Evolutionary conservation across 169 alveolate genomes (phyloP).

Genomic region (Hammondia hammondi): DNA sequence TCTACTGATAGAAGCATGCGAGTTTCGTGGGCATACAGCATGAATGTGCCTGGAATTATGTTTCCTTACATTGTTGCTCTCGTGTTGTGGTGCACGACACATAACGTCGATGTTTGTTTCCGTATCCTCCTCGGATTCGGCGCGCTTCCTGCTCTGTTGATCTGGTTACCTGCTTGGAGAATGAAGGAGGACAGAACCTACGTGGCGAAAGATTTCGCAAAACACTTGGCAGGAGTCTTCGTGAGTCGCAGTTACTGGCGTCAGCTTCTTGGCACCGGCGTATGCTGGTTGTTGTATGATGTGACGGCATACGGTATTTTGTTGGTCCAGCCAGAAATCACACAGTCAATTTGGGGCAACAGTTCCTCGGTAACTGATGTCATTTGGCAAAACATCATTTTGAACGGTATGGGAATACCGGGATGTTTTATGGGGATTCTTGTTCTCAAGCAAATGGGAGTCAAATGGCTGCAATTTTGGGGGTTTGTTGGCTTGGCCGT

Average conservation of each 20-base stretch:
- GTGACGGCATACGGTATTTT: slow-evolving; percentile 64
- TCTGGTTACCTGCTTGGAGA: slow-evolving; percentile 65
- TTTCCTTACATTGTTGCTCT: slow-evolving; percentile 47
- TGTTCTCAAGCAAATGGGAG: slow-evolving; percentile 60
- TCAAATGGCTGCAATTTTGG: slow-evolving; percentile 67
- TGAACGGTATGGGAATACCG: slow-evolving; percentile 56
- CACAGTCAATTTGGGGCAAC: slow-evolving; percentile 52
- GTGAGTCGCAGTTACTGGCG: slow-evolving; percentile 43
- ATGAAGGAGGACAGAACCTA: slow-evolving; percentile 2
- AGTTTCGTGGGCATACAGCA: slow-evolving; percentile 57
- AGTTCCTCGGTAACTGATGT: neutral
- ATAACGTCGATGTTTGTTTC: slow-evolving; percentile 17
- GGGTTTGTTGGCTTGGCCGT: slow-evolving; percentile 56
- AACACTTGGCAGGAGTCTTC: slow-evolving; percentile 12
- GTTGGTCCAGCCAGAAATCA: slow-evolving; percentile 63
- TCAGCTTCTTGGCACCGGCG: slow-evolving; percentile 62
- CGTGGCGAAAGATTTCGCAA: slow-evolving; percentile 25
- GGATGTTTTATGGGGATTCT: slow-evolving; percentile 67
- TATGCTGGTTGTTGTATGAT: slow-evolving; percentile 62
- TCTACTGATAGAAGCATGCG: slow-evolving; percentile 51
- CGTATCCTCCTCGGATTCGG: slow-evolving; percentile 53
- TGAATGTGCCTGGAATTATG: slow-evolving; percentile 63
- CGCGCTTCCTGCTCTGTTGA: slow-evolving; percentile 54
- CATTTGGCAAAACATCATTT: slow-evolving; percentile 50
- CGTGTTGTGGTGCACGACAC: slow-evolving; percentile 6